A percentile compares a stretch with the other conserved stretches of the same genome.
These are phyloP conservation scores for Gentiana macrophylla DNA, from an alignment of 257 asterid genomes.

Conservation along the genomic window DNA sequence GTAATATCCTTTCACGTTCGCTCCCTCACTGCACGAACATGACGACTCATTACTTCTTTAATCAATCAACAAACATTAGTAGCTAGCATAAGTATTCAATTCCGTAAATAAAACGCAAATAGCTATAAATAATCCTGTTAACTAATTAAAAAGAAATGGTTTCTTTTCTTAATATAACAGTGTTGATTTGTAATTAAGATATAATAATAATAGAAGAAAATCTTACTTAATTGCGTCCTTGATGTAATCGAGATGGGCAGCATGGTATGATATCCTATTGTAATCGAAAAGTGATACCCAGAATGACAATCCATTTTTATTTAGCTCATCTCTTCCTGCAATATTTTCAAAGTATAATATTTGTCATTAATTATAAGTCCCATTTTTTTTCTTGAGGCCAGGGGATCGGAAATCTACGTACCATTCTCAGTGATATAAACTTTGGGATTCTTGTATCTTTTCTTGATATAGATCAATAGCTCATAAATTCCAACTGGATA, in stretches of 20 bases:
- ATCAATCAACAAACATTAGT: no score
- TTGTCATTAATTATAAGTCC: no score
- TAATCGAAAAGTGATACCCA: constrained; percentile 12
- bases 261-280: constrained; percentile 14
- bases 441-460: neutral
- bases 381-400: no score
- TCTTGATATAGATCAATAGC: neutral
- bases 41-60: neutral
- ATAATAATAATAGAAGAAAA: no score
- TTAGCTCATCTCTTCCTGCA: no score
- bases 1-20: constrained; percentile 20
- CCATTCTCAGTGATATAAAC: constrained; percentile 2
- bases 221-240: constrained; percentile 19
- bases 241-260: constrained; percentile 12
- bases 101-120: no score
- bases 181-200: no score
- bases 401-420: neutral
- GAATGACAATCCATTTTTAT: neutral
- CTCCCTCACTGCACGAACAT: constrained; percentile 3
- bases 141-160: no score
- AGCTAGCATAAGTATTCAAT: no score
- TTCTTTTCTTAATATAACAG: no score
- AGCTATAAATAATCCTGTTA: no score
- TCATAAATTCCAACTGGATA: neutral
- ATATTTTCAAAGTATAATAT: no score